Evolutionary conservation across 176 grass and related monocot genomes (phyloP).

Genomic region (Bonia amplexicaulis): DNA sequence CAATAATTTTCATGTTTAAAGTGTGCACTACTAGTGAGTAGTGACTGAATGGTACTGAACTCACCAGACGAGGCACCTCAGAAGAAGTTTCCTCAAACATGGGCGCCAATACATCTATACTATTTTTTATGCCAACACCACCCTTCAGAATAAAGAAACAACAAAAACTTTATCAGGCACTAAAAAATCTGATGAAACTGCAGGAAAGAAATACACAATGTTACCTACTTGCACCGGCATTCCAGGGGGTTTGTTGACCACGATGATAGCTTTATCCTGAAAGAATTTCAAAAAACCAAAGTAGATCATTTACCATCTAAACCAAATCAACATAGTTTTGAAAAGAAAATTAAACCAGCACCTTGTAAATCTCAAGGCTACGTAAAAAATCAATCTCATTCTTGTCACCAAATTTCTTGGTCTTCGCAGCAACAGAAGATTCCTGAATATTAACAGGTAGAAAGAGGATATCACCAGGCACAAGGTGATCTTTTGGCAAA

Average conservation of each 20-base stretch:
- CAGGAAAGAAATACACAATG: constrained; percentile 12
- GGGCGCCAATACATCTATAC: constrained; percentile 65
- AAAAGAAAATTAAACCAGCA: constrained; percentile 26
- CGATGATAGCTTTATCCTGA: constrained; percentile 78
- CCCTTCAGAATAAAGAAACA: constrained; percentile 51
- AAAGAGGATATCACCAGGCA: constrained; percentile 70
- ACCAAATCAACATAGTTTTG: constrained; percentile 5
- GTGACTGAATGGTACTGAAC: constrained; percentile 7
- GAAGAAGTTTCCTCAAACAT: constrained; percentile 59
- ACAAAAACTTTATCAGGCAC: constrained; percentile 9
- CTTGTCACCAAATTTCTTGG: constrained; percentile 42
- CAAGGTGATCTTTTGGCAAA: constrained; percentile 67
- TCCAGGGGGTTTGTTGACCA: constrained; percentile 81
- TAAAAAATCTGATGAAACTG: neutral
- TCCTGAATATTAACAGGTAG: constrained; percentile 64
- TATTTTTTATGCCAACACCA: constrained; percentile 76
- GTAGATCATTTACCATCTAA: constrained; percentile 18
- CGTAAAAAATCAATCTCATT: constrained; percentile 69
- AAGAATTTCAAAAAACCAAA: constrained; percentile 26
- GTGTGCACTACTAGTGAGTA: constrained; percentile 1
- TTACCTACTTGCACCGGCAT: constrained; percentile 77
- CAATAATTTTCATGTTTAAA: constrained; percentile 5
- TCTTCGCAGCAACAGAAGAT: constrained; percentile 40
- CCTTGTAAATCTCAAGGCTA: constrained; percentile 79
- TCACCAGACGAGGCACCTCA: constrained; percentile 73